A percentile compares a stretch with the other conserved stretches of the same genome.
These are phyloP conservation scores for Leishmania braziliensis DNA, from an alignment of 208 protist genomes.

Conservation along the genomic window DNA sequence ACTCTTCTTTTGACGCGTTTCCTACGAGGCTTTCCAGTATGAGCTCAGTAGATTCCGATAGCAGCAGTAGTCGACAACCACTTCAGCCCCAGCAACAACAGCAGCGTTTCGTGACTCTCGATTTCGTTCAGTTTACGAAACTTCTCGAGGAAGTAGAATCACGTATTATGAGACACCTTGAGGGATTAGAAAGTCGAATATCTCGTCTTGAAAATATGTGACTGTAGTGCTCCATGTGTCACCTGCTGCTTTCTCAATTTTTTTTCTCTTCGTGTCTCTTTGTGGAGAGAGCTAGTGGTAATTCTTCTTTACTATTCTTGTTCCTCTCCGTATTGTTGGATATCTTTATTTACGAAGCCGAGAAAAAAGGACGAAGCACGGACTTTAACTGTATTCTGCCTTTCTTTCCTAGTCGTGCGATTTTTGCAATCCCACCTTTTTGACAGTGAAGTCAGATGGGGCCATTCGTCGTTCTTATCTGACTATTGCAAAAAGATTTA, in stretches of 20 bases:
- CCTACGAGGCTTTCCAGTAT: slow-evolving; percentile 50
- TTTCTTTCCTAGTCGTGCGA: not conserved
- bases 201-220: slow-evolving; percentile 17
- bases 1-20: slow-evolving; percentile 47
- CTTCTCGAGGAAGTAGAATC: slow-evolving; percentile 38
- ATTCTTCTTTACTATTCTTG: not conserved
- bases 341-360: not conserved
- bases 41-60: slow-evolving; percentile 23
- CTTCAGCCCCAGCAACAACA: slow-evolving; percentile 35
- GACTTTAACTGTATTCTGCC: not conserved
- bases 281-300: not conserved
- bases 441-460: not conserved
- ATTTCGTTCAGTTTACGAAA: slow-evolving; percentile 30
- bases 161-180: slow-evolving; percentile 31
- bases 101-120: slow-evolving; percentile 6
- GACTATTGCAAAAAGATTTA: not conserved
- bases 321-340: not conserved
- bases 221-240: not conserved
- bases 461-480: no score
- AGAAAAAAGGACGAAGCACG: not conserved
- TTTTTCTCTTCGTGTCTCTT: not conserved
- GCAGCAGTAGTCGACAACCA: slow-evolving; percentile 25
- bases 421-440: not conserved
- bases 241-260: not conserved
- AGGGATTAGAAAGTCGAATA: slow-evolving; percentile 31